Evolutionary conservation across 1,284 basidiomycete species (phyloP).

Genomic region (Ustilago trichophora): DNA sequence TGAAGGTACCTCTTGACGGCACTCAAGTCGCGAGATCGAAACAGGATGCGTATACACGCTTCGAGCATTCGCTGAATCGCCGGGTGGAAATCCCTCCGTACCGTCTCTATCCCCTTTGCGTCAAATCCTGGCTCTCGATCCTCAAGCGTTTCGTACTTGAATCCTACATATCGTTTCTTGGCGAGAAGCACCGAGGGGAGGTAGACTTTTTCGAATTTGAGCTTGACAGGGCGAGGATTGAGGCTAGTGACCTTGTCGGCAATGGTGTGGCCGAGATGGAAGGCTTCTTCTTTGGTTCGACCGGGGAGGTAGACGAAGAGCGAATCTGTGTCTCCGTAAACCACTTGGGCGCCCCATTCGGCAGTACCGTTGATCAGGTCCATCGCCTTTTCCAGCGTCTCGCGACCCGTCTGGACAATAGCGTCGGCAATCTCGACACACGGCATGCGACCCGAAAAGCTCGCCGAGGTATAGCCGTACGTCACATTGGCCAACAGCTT

Average conservation of each 20-base stretch:
- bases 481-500: conserved; percentile 66
- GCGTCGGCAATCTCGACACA: conserved; percentile 97
- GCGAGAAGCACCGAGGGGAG: conserved; percentile 90
- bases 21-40: conserved; percentile 86
- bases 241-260: conserved; percentile 83
- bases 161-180: conserved; percentile 96
- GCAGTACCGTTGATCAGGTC: conserved; percentile 74
- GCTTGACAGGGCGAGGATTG: conserved; percentile 90
- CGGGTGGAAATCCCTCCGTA: conserved; percentile 76
- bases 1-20: conserved; percentile 88
- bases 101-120: conserved; percentile 97
- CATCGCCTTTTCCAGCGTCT: conserved; percentile 95
- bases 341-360: conserved; percentile 86
- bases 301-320: conserved; percentile 89
- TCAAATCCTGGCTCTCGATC: conserved; percentile 85
- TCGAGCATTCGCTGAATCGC: conserved; percentile 64
- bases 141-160: conserved; percentile 86
- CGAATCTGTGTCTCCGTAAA: conserved; percentile 99
- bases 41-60: conserved; percentile 72
- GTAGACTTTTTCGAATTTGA: conserved; percentile 99
- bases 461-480: conserved; percentile 93
- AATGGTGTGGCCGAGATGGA: conserved; percentile 89
- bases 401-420: conserved; percentile 93
- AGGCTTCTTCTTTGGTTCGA: conserved; percentile 90
- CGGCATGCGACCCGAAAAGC: conserved; percentile 95